A percentile compares a stretch with the other conserved stretches of the same genome.
phyloP scores from a whole-genome alignment of 495 filamentous ascomycete species.

The Penicillium crystallinum region DNA sequence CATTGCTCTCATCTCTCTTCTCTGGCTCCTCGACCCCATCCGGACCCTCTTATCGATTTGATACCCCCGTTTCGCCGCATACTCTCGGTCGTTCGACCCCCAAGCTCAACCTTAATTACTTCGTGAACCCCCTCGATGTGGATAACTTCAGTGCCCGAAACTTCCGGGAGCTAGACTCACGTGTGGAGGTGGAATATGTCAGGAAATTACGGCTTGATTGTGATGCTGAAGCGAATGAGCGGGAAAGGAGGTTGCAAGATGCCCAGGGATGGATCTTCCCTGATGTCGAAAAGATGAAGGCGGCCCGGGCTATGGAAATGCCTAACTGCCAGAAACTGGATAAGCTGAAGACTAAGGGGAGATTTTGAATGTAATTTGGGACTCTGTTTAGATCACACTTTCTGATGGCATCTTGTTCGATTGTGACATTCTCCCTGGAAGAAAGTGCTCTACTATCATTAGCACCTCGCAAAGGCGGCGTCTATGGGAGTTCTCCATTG shows the following conservation, averaged over 20 bases:
- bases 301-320: constrained; percentile 56
- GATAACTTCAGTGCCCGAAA: constrained; percentile 60
- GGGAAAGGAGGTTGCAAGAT: constrained; percentile 64
- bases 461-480: constrained; percentile 22
- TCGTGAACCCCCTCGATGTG: constrained; percentile 72
- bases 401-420: constrained; percentile 1
- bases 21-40: constrained; percentile 52
- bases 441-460: constrained; percentile 12
- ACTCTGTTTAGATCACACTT: constrained; percentile 1
- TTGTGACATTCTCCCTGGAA: background rate
- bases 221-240: constrained; percentile 59
- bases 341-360: constrained; percentile 32
- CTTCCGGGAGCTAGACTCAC: constrained; percentile 66
- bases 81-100: constrained; percentile 68
- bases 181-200: constrained; percentile 69
- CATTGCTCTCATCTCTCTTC: constrained; percentile 77
- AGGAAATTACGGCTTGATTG: constrained; percentile 61
- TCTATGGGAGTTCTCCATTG: constrained; percentile 13
- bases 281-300: constrained; percentile 70
- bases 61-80: constrained; percentile 59
- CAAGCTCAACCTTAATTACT: constrained; percentile 72
- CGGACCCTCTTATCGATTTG: constrained; percentile 67
- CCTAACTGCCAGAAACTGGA: constrained; percentile 52
- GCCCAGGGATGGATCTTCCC: constrained; percentile 86
- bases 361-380: constrained; percentile 9